Evolutionary conservation across 2,329 filamentous ascomycete genomes (phyloP), one percentile per base, ranked within the genome.

Genomic region (Fusarium mexicanum): DNA sequence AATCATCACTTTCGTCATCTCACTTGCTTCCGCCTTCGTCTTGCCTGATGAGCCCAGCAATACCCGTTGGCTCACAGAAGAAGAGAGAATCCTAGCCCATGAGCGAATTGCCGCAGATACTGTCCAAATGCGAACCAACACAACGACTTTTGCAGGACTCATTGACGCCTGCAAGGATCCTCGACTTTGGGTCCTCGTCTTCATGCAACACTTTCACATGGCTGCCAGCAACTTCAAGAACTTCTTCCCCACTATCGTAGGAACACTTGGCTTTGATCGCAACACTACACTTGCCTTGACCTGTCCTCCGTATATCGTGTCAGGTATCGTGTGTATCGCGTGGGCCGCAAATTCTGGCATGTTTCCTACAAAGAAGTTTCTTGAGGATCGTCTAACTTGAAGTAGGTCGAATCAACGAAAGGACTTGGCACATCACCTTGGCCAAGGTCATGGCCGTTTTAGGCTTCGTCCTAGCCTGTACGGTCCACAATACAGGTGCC

Each of bases 221-320:
- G 62, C 67, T 22, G 78, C 78, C 4, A 79, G 78, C 20, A 77
- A 77, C 2, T 80, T 80, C 72, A 80, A 80, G 48, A 80, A 80
- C 67, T 80, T 79, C 46, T 71, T 79, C 17, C 79, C 79, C 2
- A 78, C 72, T 3, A 84, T 87, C 22, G 83, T 88, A 33, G 79
- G 84, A 61, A 86, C 85, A 3, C 83, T 88, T 4, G 84, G 84
- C 0, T 88, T 86, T 76, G 81, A 78, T 58, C 83, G 78, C 1
- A 88, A 84, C 1, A 82, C 87, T 44, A 87, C 87, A 0, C 81
- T 89, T 1, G 81, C 86, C 2, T 80, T 89, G 37, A 88, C 86
- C 2, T 85, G 84, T 60, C 87, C 87, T 0, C 87, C 87, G 0
- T 88, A 86, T 73, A 77, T 87, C 18, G 76, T 86, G 46, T 85